phyloP scores from a whole-genome alignment of 2,329 filamentous ascomycete species.

The Exophiala dermatitidis region DNA sequence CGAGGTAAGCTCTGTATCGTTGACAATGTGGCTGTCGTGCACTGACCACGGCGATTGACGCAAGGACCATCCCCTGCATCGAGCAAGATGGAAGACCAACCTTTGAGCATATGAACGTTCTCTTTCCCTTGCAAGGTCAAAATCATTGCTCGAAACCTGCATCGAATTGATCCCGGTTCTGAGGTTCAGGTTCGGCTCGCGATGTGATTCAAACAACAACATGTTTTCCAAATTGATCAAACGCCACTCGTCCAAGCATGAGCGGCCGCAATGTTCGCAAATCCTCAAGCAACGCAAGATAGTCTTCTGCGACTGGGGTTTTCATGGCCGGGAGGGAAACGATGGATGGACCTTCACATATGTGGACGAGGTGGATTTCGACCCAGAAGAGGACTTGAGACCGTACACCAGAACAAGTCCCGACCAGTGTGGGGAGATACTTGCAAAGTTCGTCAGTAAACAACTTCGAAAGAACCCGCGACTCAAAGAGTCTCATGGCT shows the following conservation, averaged over 20 bases:
- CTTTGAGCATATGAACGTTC: no score
- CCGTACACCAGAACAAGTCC: not conserved
- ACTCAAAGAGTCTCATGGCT: conserved; percentile 11
- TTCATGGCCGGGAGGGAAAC: conserved; percentile 7
- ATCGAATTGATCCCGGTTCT: no score
- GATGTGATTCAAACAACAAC: not conserved
- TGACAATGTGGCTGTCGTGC: no score
- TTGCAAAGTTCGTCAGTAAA: conserved; percentile 7
- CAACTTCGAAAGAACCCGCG: conserved; percentile 10
- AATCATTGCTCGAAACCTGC: no score
- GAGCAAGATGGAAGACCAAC: no score
- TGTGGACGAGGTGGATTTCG: conserved; percentile 12
- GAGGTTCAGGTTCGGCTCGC: no score
- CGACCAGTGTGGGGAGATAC: conserved; percentile 2
- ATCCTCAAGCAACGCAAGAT: conserved; percentile 5
- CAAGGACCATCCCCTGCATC: no score
- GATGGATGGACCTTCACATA: conserved; percentile 12
- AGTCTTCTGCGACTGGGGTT: conserved; percentile 14
- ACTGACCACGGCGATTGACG: no score
- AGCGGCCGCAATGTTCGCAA: conserved; percentile 4
- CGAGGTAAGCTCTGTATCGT: no score
- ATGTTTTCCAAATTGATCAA: conserved; percentile 8
- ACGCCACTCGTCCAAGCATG: not conserved
- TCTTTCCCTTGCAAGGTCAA: no score
- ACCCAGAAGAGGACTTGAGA: conserved; percentile 9